Evolutionary conservation across 345 rosid genomes (phyloP), one percentile per base, ranked within the genome.

Genomic region (Eucalyptus paniculata): DNA sequence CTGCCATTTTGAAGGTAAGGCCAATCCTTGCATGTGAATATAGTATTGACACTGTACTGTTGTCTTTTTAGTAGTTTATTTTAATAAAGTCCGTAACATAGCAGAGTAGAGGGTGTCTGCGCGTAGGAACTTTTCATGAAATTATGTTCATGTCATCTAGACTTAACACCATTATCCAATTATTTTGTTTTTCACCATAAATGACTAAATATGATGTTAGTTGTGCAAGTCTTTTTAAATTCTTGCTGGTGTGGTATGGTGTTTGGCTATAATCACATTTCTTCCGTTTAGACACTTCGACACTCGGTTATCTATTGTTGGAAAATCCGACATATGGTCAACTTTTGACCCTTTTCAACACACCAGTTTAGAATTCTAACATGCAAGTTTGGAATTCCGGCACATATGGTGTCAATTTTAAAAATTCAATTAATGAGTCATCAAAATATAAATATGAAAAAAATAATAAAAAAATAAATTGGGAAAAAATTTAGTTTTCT

Each of bases 1-100:
- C 92, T 86, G 90, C 93, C 23, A 89, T 88, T 80, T 85, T 86
- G 3, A 92, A 92, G 94, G 94, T 50, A 17, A 32, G 0, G 5
- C 1, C 47, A 44, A 69, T 87, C 58, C 47, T 50, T 34, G 12
- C 40, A 15, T 32, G 10, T 1, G 21, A n/a, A 67, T n/a, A 32
- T 32, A 1, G 40, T 67, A 60, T 32, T 0, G 12, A 32, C 40
- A 32, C 11, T 67, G 80, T 67, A 3, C 40, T 8, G 6, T 16
- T 1, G 40, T 67, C 80, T 0, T n/a, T 67, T 67, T 16, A 67
- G 80, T 15, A 3, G 40, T 2, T 65, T n/a, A 65, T n/a, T 54
- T 54, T 8, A 3, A n/a, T 65, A n/a, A n/a, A 65, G 0, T n/a
- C 34, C 77, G 3, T 65, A n/a, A 15, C 37, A 65, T 7, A 3